Percentiles rank a stretch among this genome's conserved stretches.
Conservation (phyloP, 805 yeast genomes). For the Martiniozyma abietophila region DNA sequence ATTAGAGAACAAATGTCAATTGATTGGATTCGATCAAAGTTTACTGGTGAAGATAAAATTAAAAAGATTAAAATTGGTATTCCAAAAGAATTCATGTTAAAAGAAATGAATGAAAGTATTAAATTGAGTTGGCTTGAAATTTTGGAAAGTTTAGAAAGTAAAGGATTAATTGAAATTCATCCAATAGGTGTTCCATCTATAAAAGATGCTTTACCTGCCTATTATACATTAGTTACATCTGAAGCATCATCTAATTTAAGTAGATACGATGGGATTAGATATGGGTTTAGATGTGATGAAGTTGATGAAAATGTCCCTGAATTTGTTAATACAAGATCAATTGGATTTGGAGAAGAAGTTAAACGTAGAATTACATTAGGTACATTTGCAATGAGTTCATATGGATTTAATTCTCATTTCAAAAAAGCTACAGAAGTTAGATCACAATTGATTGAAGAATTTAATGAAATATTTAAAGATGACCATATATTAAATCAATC, state of each 20-base stretch:
- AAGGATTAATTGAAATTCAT: constrained; percentile 44
- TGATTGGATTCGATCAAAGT: constrained; percentile 5
- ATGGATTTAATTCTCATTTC: constrained; percentile 63
- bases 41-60: constrained; percentile 7
- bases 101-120: constrained; percentile 41
- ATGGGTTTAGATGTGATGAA: constrained; percentile 46
- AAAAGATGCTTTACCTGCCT: constrained; percentile 60
- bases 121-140: constrained; percentile 38
- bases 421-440: constrained; percentile 67
- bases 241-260: constrained; percentile 92
- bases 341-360: constrained; percentile 75
- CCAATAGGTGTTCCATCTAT: constrained; percentile 67
- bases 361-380: constrained; percentile 78
- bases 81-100: constrained; percentile 55
- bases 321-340: constrained; percentile 49
- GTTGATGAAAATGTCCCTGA: constrained; percentile 25
- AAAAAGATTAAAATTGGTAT: constrained; percentile 52
- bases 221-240: constrained; percentile 82
- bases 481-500: constrained; percentile 31
- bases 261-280: constrained; percentile 84
- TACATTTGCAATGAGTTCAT: constrained; percentile 74
- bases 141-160: constrained; percentile 33
- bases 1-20: constrained; percentile 23
- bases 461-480: constrained; percentile 51
- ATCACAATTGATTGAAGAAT: constrained; percentile 48